Percentiles rank a stretch among this genome's conserved stretches.
phyloP scores from a whole-genome alignment of 805 yeast species.

The Candida xiaguanensis region DNA sequence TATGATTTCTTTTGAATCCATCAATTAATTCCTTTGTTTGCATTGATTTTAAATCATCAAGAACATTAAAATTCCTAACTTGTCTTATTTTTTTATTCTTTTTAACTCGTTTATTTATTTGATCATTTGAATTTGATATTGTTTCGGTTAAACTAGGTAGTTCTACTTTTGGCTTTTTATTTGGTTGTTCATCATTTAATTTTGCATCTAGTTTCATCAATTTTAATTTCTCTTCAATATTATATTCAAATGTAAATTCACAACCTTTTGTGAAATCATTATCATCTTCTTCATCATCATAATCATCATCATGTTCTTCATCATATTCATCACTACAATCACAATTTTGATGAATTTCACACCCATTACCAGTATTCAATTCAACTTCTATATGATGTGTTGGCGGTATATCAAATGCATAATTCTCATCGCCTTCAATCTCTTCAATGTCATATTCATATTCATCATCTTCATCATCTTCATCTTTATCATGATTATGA shows the following conservation, averaged over 20 bases:
- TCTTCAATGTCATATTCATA: constrained; percentile 41
- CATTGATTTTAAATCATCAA: constrained; percentile 6
- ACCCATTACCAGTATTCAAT: constrained; percentile 31
- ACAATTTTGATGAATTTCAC: constrained; percentile 27
- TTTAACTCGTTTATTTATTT: neutral
- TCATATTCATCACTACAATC: constrained; percentile 21
- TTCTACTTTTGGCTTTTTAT: constrained; percentile 6
- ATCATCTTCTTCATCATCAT: constrained; percentile 13
- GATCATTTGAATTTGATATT: neutral
- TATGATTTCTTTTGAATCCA: constrained; percentile 1
- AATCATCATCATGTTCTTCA: constrained; percentile 11
- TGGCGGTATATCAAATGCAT: constrained; percentile 24
- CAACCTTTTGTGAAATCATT: constrained; percentile 30
- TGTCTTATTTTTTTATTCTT: constrained; percentile 12
- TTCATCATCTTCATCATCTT: too few species aligned
- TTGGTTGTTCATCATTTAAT: constrained; percentile 5
- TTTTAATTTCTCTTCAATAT: constrained; percentile 36
- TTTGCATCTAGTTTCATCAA: constrained; percentile 25
- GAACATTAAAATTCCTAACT: constrained; percentile 13
- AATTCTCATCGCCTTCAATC: constrained; percentile 22
- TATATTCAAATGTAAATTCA: constrained; percentile 43
- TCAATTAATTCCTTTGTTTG: constrained; percentile 1
- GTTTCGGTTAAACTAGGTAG: constrained; percentile 4
- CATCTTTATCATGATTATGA: constrained; percentile 12
- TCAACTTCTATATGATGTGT: constrained; percentile 42